These are phyloP conservation scores for Triticum dicoccoides DNA, from an alignment of 176 grass and related monocot species.

Conservation along the genomic window DNA sequence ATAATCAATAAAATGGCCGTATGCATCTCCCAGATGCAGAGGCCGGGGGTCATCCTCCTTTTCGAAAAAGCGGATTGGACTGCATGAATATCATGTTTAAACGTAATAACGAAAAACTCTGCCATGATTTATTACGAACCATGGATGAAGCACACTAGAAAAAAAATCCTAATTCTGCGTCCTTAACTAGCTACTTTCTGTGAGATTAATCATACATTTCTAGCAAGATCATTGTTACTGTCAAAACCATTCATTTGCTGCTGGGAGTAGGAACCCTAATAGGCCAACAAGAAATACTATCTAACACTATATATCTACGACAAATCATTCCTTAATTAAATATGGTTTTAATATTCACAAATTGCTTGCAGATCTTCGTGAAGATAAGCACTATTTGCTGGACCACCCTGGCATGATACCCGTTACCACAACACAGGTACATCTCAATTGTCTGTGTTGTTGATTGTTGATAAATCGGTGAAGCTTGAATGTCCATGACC, in stretches of 20 bases:
- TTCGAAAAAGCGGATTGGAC: not conserved
- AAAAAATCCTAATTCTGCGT: too few relatives aligned
- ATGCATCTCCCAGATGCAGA: too few relatives aligned
- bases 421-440: conserved; percentile 89
- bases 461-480: conserved; percentile 1
- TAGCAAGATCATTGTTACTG: not conserved
- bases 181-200: not conserved
- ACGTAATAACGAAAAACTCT: not conserved
- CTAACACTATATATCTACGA: not conserved
- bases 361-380: conserved; percentile 83
- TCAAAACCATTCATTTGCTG: not conserved
- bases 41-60: too few relatives aligned
- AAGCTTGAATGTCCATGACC: conserved; percentile 2
- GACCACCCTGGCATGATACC: conserved; percentile 94
- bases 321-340: not conserved
- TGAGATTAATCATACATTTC: not conserved
- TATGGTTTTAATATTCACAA: conserved; percentile 4
- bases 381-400: conserved; percentile 94
- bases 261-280: not conserved
- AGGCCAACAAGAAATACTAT: not conserved
- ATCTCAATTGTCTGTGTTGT: not conserved
- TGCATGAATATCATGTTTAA: conserved; percentile 5
- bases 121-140: not conserved
- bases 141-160: too few relatives aligned
- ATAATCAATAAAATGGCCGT: too few relatives aligned